A percentile compares a stretch with the other conserved stretches of the same genome.
Conservation (phyloP, 352 stramenopile species). For the Phytophthora multivora region DNA sequence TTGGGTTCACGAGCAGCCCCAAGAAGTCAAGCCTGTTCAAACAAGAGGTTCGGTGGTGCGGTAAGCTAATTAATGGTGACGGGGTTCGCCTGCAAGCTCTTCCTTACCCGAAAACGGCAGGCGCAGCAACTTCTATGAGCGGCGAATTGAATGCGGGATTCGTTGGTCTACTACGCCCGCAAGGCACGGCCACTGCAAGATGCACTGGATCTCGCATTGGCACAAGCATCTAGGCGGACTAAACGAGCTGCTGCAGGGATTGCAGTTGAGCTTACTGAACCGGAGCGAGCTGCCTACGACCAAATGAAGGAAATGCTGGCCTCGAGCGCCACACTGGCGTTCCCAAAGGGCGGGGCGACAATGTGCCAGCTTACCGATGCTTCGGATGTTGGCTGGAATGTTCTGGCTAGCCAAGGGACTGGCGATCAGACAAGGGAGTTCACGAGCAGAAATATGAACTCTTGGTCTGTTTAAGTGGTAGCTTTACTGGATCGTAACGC, state of each 20-base stretch:
- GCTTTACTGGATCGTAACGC: constrained; percentile 1
- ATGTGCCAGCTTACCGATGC: neutral
- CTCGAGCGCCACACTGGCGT: neutral
- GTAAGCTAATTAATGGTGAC: neutral
- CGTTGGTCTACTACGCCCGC: neutral
- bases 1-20: neutral
- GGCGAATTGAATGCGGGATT: constrained; percentile 1
- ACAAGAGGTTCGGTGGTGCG: neutral
- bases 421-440: neutral
- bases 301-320: neutral
- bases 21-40: too few relatives aligned
- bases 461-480: constrained; percentile 1
- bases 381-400: too few relatives aligned
- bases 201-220: neutral
- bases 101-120: neutral
- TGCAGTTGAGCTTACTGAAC: neutral
- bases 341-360: neutral
- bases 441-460: constrained; percentile 5
- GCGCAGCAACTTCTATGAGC: neutral
- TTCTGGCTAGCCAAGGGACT: neutral
- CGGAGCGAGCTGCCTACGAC: neutral
- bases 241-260: neutral
- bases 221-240: neutral
- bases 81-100: neutral
- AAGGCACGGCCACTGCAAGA: neutral